These are phyloP conservation scores for Graphilbum sp. DNA, from an alignment of 2,329 filamentous ascomycete species.

Conservation along the genomic window DNA sequence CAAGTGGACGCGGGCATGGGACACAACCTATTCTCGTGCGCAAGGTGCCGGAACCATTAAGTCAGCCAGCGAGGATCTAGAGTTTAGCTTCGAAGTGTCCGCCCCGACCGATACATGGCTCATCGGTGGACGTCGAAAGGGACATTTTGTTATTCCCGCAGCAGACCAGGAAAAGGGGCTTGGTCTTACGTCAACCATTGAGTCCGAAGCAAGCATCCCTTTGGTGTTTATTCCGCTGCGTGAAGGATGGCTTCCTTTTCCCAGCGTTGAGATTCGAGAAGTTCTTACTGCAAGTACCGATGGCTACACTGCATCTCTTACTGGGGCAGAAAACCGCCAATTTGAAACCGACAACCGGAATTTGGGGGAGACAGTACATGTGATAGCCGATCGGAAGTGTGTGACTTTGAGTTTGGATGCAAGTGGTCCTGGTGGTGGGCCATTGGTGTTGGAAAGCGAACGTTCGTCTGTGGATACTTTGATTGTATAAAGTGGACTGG, in stretches of 20 bases:
- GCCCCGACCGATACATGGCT: conserved; percentile 66
- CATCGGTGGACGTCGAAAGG: conserved; percentile 64
- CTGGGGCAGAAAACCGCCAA: conserved; percentile 15
- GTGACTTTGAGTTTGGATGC: conserved; percentile 60
- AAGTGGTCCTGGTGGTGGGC: conserved; percentile 47
- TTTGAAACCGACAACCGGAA: conserved; percentile 73
- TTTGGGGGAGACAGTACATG: conserved; percentile 58
- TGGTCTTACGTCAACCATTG: conserved; percentile 22
- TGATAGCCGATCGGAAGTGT: conserved; percentile 52
- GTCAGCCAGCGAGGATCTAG: conserved; percentile 27
- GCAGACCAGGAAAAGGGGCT: conserved; percentile 6
- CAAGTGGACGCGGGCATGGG: conserved; percentile 47
- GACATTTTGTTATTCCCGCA: conserved; percentile 51
- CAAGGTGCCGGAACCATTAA: conserved; percentile 12
- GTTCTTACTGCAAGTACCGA: conserved; percentile 18
- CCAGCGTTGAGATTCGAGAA: conserved; percentile 61
- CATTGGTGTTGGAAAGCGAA: conserved; percentile 50
- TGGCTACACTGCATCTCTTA: neutral
- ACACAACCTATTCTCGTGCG: too few relatives aligned
- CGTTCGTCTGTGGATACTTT: conserved; percentile 19
- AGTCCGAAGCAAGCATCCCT: conserved; percentile 41
- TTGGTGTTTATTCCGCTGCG: conserved; percentile 68
- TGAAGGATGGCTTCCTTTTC: conserved; percentile 62
- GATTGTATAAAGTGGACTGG: conserved; percentile 17
- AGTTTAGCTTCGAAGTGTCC: conserved; percentile 72